Base-by-base conservation (phyloP, 805 yeast species). In the Candida corydali region DNA sequence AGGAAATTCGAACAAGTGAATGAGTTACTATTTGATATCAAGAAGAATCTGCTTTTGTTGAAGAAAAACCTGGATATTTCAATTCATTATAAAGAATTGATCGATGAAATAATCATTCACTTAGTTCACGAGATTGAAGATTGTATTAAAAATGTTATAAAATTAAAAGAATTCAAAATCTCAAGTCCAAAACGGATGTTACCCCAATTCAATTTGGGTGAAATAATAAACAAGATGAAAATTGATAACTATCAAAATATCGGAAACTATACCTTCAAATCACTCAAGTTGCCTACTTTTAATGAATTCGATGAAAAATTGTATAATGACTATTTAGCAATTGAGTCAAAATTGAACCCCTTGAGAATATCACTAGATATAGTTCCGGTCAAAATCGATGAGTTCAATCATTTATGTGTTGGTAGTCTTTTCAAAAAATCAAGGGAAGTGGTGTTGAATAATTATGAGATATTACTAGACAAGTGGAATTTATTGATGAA, bases 291-390 rank as follows among this genome's bases (percentile, higher is more conserved):
- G n/a, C 68, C 66, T 3, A 59, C 65, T 3, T 61, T 58, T 36
- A 49, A 46, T 34, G 57, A 47, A 9, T 15, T 30, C 6, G 68
- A 62, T 38, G 59, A 54, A 32, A 52, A 49, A 15, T 32, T 75
- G 8, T 69, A 70, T 48, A 54, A 59, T 8, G 64, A 65, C 32
- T 79, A 67, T 46, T 40, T 64, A 10, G 50, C 53, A 4, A 51
- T 79, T 28, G 69, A 66, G 29, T 56, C 61, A 12, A 57, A 62
- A 24, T 52, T 77, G 3, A 61, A 60, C 4, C 84, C 85, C 1
- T 61, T 80, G 14, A 69, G 65, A 28, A 78, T 74, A 5, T 64
- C 84, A 3, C 47, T 73, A 7, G 65, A 67, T 26, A 69, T 77
- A 37, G 61, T 81, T 1, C 82, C 83, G 0, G 48, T 60, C 15